Evolutionary conservation across 2,329 filamentous ascomycete species (phyloP).

Genomic region (Teratosphaeria gauchensis): DNA sequence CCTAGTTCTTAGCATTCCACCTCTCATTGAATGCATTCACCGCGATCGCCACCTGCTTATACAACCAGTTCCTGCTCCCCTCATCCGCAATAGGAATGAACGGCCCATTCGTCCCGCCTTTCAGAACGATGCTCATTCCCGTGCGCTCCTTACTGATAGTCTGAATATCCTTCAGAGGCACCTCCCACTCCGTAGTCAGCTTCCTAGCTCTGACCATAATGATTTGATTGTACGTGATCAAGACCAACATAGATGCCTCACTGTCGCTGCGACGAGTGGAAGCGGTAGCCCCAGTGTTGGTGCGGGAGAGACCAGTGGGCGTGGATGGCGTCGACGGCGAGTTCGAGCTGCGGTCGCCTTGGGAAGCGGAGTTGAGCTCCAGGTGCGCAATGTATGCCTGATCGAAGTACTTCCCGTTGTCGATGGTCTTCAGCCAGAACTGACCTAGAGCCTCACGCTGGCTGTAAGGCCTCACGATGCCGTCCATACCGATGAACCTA

Average conservation of each 20-base stretch:
- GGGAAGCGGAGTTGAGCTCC: slow-evolving; percentile 58
- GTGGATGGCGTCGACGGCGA: not conserved
- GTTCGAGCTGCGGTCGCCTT: slow-evolving; percentile 47
- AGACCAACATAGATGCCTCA: slow-evolving; percentile 56
- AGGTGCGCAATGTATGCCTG: slow-evolving; percentile 96
- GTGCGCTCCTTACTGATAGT: slow-evolving; percentile 96
- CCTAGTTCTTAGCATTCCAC: slow-evolving; percentile 50
- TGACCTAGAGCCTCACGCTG: slow-evolving; percentile 93
- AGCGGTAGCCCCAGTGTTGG: not conserved
- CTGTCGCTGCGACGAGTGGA: slow-evolving; percentile 6
- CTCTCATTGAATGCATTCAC: slow-evolving; percentile 60
- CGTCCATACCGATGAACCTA: slow-evolving; percentile 84
- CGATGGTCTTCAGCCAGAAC: slow-evolving; percentile 97
- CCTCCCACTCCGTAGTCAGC: slow-evolving; percentile 88
- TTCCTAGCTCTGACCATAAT: slow-evolving; percentile 82
- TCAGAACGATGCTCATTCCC: slow-evolving; percentile 76
- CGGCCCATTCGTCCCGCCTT: slow-evolving; percentile 85
- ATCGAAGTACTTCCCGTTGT: slow-evolving; percentile 96
- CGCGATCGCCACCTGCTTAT: slow-evolving; percentile 55
- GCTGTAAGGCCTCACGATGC: slow-evolving; percentile 87
- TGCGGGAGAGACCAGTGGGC: not conserved
- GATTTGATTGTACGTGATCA: slow-evolving; percentile 55
- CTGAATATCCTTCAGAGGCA: slow-evolving; percentile 89
- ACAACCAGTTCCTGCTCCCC: slow-evolving; percentile 58
- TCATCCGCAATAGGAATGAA: slow-evolving; percentile 94